These are phyloP conservation scores for Psilocybe azurescens DNA, from an alignment of 768 basidiomycete species.

Conservation along the genomic window DNA sequence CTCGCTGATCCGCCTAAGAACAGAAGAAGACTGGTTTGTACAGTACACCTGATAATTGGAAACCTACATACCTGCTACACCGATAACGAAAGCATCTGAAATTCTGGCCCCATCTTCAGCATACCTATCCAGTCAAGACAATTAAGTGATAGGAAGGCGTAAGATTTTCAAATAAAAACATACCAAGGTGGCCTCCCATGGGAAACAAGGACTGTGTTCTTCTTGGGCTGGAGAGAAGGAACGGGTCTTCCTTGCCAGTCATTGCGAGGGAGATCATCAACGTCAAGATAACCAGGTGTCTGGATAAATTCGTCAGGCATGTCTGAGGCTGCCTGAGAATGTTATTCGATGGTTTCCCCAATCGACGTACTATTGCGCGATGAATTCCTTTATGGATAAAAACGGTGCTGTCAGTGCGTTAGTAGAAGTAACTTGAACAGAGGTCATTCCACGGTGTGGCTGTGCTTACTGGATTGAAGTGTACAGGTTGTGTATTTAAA, in stretches of 20 bases:
- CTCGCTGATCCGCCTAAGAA: slow-evolving; percentile 80
- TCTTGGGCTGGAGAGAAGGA: slow-evolving; percentile 49
- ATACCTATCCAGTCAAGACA: slow-evolving; percentile 58
- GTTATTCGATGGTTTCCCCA: too few relatives aligned
- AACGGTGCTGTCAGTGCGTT: too few relatives aligned
- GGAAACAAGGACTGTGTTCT: slow-evolving; percentile 82
- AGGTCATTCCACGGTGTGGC: too few relatives aligned
- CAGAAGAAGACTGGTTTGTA: slow-evolving; percentile 2
- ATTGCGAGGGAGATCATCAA: slow-evolving; percentile 7
- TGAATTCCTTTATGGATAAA: too few relatives aligned
- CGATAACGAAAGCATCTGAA: slow-evolving; percentile 83
- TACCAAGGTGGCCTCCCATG: slow-evolving; percentile 90
- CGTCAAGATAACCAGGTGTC: slow-evolving; percentile 11
- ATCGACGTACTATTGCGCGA: too few relatives aligned
- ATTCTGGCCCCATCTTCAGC: slow-evolving; percentile 73
- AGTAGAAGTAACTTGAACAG: too few relatives aligned
- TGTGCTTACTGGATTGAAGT: too few relatives aligned
- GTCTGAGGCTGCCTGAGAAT: not conserved
- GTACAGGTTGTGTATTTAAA: too few relatives aligned
- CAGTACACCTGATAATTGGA: not conserved
- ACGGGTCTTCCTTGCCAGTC: slow-evolving; percentile 16
- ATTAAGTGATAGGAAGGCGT: not conserved
- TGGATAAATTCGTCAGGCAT: slow-evolving; percentile 30
- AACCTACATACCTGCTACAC: slow-evolving; percentile 69
- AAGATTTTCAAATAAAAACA: not conserved